Evolutionary conservation across 2,329 filamentous ascomycete species (phyloP).

Genomic region (Stylonectria norvegica): DNA sequence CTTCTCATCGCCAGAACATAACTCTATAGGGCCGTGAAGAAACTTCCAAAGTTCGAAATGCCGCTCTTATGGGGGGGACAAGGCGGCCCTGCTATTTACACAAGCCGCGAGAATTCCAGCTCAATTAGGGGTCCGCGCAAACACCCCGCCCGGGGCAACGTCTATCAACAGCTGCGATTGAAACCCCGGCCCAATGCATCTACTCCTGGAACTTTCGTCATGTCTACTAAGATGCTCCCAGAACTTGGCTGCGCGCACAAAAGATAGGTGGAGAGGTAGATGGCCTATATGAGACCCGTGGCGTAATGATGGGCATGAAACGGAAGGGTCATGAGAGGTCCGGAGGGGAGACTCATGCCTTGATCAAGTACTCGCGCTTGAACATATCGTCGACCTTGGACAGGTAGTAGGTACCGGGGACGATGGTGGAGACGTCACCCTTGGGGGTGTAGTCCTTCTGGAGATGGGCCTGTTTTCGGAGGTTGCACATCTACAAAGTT

Average conservation of each 20-base stretch:
- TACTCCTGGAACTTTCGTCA: constrained; percentile 23
- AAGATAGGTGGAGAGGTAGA: too few relatives aligned
- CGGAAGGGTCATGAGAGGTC: constrained; percentile 14
- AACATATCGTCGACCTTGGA: constrained; percentile 81
- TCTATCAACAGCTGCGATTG: constrained; percentile 23
- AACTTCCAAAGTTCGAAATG: constrained; percentile 16
- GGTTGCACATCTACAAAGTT: constrained; percentile 64
- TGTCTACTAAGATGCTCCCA: constrained; percentile 21
- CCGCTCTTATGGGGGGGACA: constrained; percentile 16
- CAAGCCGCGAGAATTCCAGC: constrained; percentile 19
- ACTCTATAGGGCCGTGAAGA: constrained; percentile 18
- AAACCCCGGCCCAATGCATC: constrained; percentile 25
- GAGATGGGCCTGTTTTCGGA: constrained; percentile 79
- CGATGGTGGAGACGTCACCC: constrained; percentile 65
- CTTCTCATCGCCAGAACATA: constrained; percentile 19
- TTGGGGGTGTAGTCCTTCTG: constrained; percentile 73
- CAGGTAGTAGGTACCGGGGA: constrained; percentile 71
- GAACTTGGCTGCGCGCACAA: constrained; percentile 11
- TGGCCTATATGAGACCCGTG: too few relatives aligned
- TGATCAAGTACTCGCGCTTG: constrained; percentile 73
- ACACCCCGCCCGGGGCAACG: constrained; percentile 17
- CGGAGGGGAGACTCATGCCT: constrained; percentile 49
- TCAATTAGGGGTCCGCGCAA: constrained; percentile 24
- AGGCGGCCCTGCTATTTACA: constrained; percentile 20
- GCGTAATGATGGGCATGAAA: constrained; percentile 12